Conservation (phyloP, 2,329 filamentous ascomycete species). For the Hypoxylon sp. region DNA sequence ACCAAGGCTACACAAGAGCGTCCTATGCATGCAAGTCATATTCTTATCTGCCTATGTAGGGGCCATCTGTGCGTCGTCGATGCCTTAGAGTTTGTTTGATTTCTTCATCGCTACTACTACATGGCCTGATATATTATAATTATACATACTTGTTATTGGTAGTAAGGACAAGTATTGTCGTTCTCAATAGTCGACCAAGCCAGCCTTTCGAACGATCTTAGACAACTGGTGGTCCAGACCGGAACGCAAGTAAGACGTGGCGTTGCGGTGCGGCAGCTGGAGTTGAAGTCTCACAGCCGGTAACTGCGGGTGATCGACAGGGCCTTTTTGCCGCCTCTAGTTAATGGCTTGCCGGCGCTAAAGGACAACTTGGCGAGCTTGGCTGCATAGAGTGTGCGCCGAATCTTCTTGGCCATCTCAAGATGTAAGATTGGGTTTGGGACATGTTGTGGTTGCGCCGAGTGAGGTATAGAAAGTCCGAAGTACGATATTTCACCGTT, state of each 20-base stretch:
- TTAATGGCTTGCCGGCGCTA: conserved; percentile 29
- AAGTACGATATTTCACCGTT: conserved; percentile 1
- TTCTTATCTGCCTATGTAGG: too few species aligned
- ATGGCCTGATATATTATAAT: too few species aligned
- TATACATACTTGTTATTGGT: too few species aligned
- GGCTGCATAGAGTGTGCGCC: conserved; percentile 29
- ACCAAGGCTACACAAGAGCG: conserved; percentile 31
- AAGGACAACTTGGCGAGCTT: conserved; percentile 28
- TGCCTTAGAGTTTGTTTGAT: too few species aligned
- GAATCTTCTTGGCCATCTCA: conserved; percentile 27
- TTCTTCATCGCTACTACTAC: not conserved
- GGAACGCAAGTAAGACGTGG: conserved; percentile 27
- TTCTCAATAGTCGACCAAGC: too few species aligned
- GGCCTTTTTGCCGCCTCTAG: conserved; percentile 19
- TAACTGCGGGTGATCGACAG: conserved; percentile 35
- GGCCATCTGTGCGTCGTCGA: too few species aligned
- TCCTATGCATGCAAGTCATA: conserved; percentile 33
- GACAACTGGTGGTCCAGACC: too few species aligned
- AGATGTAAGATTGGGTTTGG: too few species aligned
- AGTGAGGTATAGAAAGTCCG: too few species aligned
- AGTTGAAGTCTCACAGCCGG: conserved; percentile 19
- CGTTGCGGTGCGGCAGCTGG: conserved; percentile 20
- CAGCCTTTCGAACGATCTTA: too few species aligned
- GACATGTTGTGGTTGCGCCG: too few species aligned
- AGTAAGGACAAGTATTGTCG: too few species aligned